Evolutionary conservation across 345 rosid species (phyloP), one percentile per base, ranked within the genome.

Genomic region (Pistacia integerrima): DNA sequence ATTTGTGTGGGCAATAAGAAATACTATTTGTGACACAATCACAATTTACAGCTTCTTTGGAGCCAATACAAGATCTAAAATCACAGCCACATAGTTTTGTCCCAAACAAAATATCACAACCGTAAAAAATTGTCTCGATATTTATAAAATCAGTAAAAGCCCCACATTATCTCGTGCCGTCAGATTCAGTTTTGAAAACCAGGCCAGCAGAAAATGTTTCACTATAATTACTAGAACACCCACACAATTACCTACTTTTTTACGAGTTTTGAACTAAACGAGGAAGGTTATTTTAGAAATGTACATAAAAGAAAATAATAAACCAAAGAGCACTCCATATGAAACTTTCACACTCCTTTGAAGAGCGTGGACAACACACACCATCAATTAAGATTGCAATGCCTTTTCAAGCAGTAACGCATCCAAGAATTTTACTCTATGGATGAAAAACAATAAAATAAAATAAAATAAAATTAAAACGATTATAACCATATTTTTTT

Each of bases 111-210:
- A 73, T 25, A 85, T 85, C 88, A 38, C 76, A 72, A 71, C 85
- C 84, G 84, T 77, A 59, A 74, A 80, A 72, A 76, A 56, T 64
- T 41, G 75, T 74, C 83, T 82, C 80, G 76, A 75, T 78, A 66
- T 78, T 76, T 78, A 70, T 65, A 64, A 49, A 60, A 62, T 69
- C 66, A 74, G 73, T 5, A 66, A 74, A 78, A 69, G 80, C 78
- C 76, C 67, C 67, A 63, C 80, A 76, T 74, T 71, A 73, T 79
- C 84, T 84, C 65, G 67, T 54, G 80, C 78, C 79, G 85, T 76
- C 87, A 82, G 87, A 83, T 83, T 87, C 87, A 78, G 80, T 74
- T 85, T 83, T 84, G 85, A 83, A 78, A 85, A 83, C 79, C 76
- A 65, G 70, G 77, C 85, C 85, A 35, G 64, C 85, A 77, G 90